Base-by-base conservation (phyloP, 305 asterid genomes). In the Fraxinus dipetala region DNA sequence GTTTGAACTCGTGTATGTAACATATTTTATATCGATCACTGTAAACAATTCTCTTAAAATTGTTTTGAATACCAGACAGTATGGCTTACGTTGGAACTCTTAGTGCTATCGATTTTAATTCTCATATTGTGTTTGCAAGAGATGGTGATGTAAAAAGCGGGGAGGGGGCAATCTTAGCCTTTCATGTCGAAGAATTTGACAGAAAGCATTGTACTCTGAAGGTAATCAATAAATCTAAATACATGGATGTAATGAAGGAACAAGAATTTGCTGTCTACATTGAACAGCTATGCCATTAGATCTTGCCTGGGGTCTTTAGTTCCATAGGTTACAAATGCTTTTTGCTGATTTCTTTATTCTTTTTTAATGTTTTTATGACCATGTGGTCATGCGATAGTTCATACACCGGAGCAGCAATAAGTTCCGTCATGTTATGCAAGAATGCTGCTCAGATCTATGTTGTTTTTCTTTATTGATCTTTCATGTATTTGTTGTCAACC, bases 91-190 rank as follows among this genome's bases (percentile, higher is more conserved):
- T 79, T 74, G 22, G 2, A 79, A 4, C 65, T 81, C 40, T 78
- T 82, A 73, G 87, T 82, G 72, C 83, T 82, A 77, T 83, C 85
- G 84, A 72, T 84, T 84, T 88, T 87, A 84, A 85, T 86, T 82
- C 85, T 89, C 85, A 80, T 75, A 85, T 90, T 92, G 86, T 91
- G 88, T 88, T 89, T 90, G 95, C 94, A 90, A 90, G 97, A 90
- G 91, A 81, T 85, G 87, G 83, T 87, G 95, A 88, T 90, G 89
- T 89, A 85, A 86, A 85, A 86, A 87, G 91, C 85, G 83, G 40
- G 32, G 92, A 86, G 79, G 88, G 90, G 84, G 83, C 86, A 78
- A 85, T 88, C 88, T 81, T 89, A 86, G 84, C 90, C 83, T 85
- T 83, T 89, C 91, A 87, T 85, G 88, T 85, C 16, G 88, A 86